Base-by-base conservation (phyloP, 2,329 filamentous ascomycete genomes). In the Trichoderma pleuroti region DNA sequence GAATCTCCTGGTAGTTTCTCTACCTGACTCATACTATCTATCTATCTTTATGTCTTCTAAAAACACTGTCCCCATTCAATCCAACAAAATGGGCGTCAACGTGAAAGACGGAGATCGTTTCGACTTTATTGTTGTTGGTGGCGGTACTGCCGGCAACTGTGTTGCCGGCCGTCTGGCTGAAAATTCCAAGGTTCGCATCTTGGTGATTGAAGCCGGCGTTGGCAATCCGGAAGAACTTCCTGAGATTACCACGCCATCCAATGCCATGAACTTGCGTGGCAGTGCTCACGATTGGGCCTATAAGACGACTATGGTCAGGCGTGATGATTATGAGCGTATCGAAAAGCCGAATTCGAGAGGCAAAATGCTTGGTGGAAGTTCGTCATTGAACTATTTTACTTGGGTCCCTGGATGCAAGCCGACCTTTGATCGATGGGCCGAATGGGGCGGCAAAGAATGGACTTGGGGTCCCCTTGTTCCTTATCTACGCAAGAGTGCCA, bases 401-500 rank as follows among this genome's bases (percentile, higher is more conserved):
- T 91, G 88, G 88, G 82, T 89, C 4, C 87, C 84, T 1, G 88
- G 88, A 2, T 86, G 83, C 70, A 84, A 84, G 67, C 82, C 82
- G 3, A 90, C 87, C 0, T 90, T 87, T 74, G 86, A 94, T 76
- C 90, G 90, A 24, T 87, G 91, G 83, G 89, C 88, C 14, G 92
- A 92, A 78, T 87, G 86, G 36, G 91, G 92, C 61, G 92, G 92
- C 8, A 88, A 92, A 74, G 83, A 86, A 60, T 91, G 88, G 88
- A 89, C 80, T 0, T 90, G 86, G 85, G 82, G 87, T 2, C 80
- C 77, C 10, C 79, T 81, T 46, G 79, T 83, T 5, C 80, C 82
- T 11, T 89, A 89, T 73, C 79, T 89, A 6, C 81, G 83, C 73
- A 89, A 89, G 80, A 81, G 82, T 21, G 85, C 82, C 0, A 88